Evolutionary conservation across 2,329 filamentous ascomycete genomes (phyloP).

Genomic region (Aureobasidium lini): DNA sequence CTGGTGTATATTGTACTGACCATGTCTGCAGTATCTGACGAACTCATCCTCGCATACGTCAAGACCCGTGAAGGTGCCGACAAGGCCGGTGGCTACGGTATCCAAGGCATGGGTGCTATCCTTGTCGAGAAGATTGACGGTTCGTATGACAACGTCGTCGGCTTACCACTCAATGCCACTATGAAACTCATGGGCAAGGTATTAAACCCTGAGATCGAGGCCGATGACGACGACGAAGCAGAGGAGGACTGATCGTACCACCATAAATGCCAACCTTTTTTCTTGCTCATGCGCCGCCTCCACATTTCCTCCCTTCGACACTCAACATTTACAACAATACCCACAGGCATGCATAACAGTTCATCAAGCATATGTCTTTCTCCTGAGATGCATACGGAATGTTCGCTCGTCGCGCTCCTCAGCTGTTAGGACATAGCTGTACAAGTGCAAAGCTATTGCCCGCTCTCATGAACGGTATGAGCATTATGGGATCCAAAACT

Average conservation of each 20-base stretch:
- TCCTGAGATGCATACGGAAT: too few species aligned
- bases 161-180: slow-evolving; percentile 71
- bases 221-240: slow-evolving; percentile 39
- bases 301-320: not conserved
- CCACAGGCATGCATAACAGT: too few species aligned
- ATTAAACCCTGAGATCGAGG: slow-evolving; percentile 62
- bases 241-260: not conserved
- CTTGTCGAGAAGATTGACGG: slow-evolving; percentile 86
- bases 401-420: too few species aligned
- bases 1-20: not conserved
- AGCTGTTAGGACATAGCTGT: too few species aligned
- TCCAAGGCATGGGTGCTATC: slow-evolving; percentile 82
- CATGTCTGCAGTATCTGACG: slow-evolving; percentile 56
- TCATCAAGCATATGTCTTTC: too few species aligned
- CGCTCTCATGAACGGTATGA: too few species aligned
- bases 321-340: too few species aligned
- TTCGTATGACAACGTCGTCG: slow-evolving; percentile 87
- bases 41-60: slow-evolving; percentile 73
- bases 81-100: slow-evolving; percentile 92
- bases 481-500: too few species aligned
- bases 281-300: not conserved
- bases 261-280: not conserved
- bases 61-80: slow-evolving; percentile 85
- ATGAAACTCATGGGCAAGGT: slow-evolving; percentile 81
- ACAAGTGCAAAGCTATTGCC: too few species aligned